Conservation (phyloP, 441 rosid genomes). For the Syzygium syzygioides region DNA sequence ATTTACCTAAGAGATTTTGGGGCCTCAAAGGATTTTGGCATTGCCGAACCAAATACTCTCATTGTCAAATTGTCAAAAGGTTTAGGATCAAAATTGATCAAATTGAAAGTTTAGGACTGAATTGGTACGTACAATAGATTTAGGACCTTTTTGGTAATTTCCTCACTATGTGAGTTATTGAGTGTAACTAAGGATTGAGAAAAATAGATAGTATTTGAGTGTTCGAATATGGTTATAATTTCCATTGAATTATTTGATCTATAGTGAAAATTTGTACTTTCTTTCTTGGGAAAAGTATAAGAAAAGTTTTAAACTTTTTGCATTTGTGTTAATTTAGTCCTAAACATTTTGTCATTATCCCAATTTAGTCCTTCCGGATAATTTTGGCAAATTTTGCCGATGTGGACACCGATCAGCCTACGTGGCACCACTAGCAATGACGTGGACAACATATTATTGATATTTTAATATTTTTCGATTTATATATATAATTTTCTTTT, state of each 20-base stretch:
- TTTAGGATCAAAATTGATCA: neutral
- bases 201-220: neutral
- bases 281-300: neutral
- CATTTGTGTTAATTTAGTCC: too few relatives aligned
- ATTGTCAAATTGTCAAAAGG: neutral
- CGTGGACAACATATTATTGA: too few relatives aligned
- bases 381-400: too few relatives aligned
- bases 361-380: too few relatives aligned
- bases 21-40: rapidly evolving
- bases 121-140: neutral
- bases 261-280: neutral
- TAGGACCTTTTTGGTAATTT: neutral
- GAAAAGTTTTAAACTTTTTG: too few relatives aligned
- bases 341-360: too few relatives aligned
- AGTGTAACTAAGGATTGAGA: neutral
- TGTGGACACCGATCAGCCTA: too few relatives aligned
- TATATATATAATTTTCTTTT: too few relatives aligned
- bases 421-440: too few relatives aligned
- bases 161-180: neutral
- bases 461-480: too few relatives aligned
- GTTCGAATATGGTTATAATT: neutral
- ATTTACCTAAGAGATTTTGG: too few relatives aligned
- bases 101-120: neutral
- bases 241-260: rapidly evolving
- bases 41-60: neutral